Evolutionary conservation across 2,329 filamentous ascomycete genomes (phyloP), one percentile per base, ranked within the genome.

Genomic region (Colletotrichum lentis): DNA sequence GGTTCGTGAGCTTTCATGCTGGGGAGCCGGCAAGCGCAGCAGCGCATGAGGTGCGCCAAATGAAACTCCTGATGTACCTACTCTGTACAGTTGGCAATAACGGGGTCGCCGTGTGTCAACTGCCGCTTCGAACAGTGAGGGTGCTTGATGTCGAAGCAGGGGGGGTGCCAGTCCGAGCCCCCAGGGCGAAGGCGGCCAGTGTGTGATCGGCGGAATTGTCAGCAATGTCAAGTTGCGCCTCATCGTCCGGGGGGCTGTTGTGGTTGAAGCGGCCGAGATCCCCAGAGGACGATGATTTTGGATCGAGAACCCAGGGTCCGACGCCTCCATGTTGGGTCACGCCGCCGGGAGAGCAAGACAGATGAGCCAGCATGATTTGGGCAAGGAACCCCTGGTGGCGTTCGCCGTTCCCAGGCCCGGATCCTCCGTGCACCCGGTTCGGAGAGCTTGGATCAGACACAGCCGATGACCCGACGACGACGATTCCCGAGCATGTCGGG

Each of bases 371-470:
- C 27, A 31, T 8, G 27, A 31, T 8, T 39, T 64, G 39, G 60
- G 14, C 65, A 59, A 35, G 54, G 65, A 64, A 68, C 35, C 54
- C 61, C 47, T 64, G 65, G 49, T 31, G 27, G 41, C 27, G 16
- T 27, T 27, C 24, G 49, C 41, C 12, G 22, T 24, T 65, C 43
- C 3, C 24, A 24, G 47, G 59, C 14, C 53, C 61, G 41, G 37
- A 44, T 58, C 54, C 61, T 60, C 55, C 43, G 54, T 64, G 47
- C 49, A 35, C 54, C 52, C 46, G 49, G 61, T 20, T 41, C 54
- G 54, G 24, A 68, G 50, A 65, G 65, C 65, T 68, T 68, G 61
- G 54, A 27, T 68, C 65, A 64, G 54, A 47, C 54, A 37, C 27
- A 52, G 37, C 59, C 59, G 20, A 67, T 44, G 43, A 44, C 58